These are phyloP conservation scores for Pyrrhoderma noxium DNA, from an alignment of 1,284 basidiomycete species.

Conservation along the genomic window DNA sequence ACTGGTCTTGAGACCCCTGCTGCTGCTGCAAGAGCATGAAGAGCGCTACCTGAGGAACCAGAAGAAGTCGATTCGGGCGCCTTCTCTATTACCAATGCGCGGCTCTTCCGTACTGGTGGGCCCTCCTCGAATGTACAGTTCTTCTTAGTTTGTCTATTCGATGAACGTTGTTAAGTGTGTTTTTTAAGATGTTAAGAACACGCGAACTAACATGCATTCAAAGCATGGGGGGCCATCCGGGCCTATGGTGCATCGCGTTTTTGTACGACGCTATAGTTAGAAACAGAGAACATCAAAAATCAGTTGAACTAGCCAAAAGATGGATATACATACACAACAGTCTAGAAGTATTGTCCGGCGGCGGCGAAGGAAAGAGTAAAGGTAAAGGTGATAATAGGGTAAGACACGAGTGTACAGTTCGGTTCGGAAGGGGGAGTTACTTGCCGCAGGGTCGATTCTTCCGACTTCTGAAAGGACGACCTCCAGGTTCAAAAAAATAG, in stretches of 20 bases:
- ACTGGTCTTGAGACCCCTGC: constrained; percentile 18
- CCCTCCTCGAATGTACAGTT: constrained; percentile 24
- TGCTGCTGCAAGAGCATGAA: constrained; percentile 20
- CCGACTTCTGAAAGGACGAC: constrained; percentile 5
- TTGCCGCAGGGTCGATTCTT: constrained; percentile 9
- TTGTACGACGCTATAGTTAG: constrained; percentile 19
- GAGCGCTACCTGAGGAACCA: constrained; percentile 7
- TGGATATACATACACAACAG: background rate
- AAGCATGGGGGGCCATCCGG: constrained; percentile 22
- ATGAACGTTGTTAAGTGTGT: background rate
- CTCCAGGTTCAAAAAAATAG: constrained; percentile 9
- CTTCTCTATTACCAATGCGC: background rate
- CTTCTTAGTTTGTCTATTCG: constrained; percentile 22
- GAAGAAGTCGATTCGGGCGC: constrained; percentile 13
- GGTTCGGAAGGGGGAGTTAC: background rate
- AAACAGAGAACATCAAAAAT: too few relatives aligned
- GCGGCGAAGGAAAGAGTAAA: background rate
- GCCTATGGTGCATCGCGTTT: constrained; percentile 23
- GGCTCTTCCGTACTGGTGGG: constrained; percentile 24
- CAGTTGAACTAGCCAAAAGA: too few relatives aligned
- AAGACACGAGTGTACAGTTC: background rate
- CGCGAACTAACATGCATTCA: constrained; percentile 22
- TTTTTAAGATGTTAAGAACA: background rate
- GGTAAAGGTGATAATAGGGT: background rate
- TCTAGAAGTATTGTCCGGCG: background rate